Evolutionary conservation across 2,329 filamentous ascomycete genomes (phyloP).

Genomic region (Coleophoma eucalyptorum): DNA sequence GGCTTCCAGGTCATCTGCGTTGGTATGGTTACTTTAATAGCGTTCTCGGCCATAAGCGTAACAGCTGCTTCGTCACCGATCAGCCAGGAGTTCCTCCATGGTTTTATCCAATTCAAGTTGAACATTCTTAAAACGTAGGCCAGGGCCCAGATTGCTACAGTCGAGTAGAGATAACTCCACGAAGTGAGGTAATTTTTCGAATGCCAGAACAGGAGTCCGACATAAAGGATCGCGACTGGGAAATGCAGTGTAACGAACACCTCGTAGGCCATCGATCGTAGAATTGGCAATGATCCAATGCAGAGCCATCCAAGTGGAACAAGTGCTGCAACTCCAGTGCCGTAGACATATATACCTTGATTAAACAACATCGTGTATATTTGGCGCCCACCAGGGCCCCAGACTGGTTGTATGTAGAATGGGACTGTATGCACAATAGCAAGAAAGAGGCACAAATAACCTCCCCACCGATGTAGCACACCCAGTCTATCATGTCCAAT

Average conservation of each 20-base stretch:
- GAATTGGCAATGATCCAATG: constrained; percentile 74
- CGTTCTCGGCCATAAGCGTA: constrained; percentile 85
- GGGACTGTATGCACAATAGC: constrained; percentile 82
- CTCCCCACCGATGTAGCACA: constrained; percentile 88
- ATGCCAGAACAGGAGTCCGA: constrained; percentile 92
- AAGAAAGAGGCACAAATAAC: constrained; percentile 80
- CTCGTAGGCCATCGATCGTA: constrained; percentile 79
- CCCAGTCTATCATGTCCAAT: constrained; percentile 91
- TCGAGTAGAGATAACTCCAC: constrained; percentile 85
- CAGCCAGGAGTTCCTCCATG: constrained; percentile 74
- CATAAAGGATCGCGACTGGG: constrained; percentile 74
- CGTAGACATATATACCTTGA: constrained; percentile 70
- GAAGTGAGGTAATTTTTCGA: constrained; percentile 88
- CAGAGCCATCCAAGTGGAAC: constrained; percentile 82
- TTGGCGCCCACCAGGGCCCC: constrained; percentile 70
- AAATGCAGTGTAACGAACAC: constrained; percentile 80
- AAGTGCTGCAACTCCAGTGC: constrained; percentile 78
- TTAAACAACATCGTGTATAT: constrained; percentile 69
- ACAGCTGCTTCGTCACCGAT: constrained; percentile 90
- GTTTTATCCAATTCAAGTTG: constrained; percentile 87
- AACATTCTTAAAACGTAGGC: constrained; percentile 74
- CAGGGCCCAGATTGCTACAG: constrained; percentile 70
- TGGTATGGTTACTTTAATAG: constrained; percentile 92
- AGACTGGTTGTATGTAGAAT: constrained; percentile 85
- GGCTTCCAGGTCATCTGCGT: constrained; percentile 91